Evolutionary conservation across 2,329 filamentous ascomycete species (phyloP), one percentile per base, ranked within the genome.

Genomic region (Albophoma yamanashiensis): DNA sequence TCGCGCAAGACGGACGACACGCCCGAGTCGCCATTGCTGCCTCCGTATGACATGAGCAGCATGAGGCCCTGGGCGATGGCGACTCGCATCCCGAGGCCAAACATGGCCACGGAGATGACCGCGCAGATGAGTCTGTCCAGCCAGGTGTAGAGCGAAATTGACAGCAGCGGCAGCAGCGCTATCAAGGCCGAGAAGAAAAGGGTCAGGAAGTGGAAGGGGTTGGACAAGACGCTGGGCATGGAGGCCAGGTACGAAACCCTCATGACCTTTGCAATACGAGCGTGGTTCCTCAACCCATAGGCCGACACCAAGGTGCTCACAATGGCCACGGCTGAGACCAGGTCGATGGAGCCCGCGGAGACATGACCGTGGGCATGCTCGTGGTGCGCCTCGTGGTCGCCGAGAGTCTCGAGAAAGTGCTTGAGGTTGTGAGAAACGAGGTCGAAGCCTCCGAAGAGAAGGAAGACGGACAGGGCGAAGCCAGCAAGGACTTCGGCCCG

Each of bases 361-460:
- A 93, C 84, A 20, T 83, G 66, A 39, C 85, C 81, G 66, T 93
- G 88, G 1, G 73, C 73, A 64, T 89, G 85, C 4, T 81, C 78
- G 67, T 89, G 87, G 67, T 96, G 91, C 27, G 90, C 81, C 59
- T 87, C 82, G 68, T 96, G 91, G 59, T 68, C 62, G 15, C 74
- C 73, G 34, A 75, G 63, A 1, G 70, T 70, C 74, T 97, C 93
- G 14, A 99, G 83, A n/a, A 92, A 83, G 73, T 99, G 93, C 71
- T 96, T 94, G 20, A 96, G 79, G 62, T 91, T 93, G 72, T 99
- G 94, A 47, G 91, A 96, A 62, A 99, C 88, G 56, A 99, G 84
- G 68, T 99, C 94, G 68, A 97, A 88, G 25, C 93, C 93, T 79
- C 96, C 96, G 75, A 99, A 99, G n/a, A 96, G 84, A 15, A 99